phyloP scores from a whole-genome alignment of 306 rosid genomes.

The Ceratonia siliqua region DNA sequence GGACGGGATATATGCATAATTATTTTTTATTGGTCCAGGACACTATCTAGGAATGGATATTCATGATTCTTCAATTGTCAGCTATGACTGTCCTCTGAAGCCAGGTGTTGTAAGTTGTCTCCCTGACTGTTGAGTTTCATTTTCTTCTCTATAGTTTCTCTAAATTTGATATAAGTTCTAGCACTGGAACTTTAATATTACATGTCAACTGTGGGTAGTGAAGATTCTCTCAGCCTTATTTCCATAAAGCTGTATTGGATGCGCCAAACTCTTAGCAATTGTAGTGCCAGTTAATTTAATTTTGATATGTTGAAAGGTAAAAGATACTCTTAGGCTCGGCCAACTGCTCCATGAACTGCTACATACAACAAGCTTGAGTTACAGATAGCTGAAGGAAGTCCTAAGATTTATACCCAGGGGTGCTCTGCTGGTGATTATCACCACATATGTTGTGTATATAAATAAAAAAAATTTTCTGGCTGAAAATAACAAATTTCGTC shows the following conservation, averaged over 20 bases:
- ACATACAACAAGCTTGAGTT: background rate
- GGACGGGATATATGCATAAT: slow-evolving; percentile 22
- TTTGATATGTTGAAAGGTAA: background rate
- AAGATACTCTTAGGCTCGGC: background rate
- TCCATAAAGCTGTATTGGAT: background rate
- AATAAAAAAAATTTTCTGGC: slow-evolving; percentile 10
- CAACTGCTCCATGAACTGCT: background rate
- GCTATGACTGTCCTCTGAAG: slow-evolving; percentile 66
- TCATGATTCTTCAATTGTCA: slow-evolving; percentile 79
- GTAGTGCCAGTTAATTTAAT: background rate
- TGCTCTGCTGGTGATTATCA: background rate
- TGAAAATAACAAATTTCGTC: background rate
- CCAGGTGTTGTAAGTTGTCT: slow-evolving; percentile 92
- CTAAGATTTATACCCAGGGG: background rate
- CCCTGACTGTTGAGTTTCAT: slow-evolving; percentile 26
- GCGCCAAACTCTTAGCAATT: no score
- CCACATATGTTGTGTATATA: background rate
- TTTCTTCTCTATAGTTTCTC: slow-evolving; percentile 19
- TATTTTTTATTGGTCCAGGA: slow-evolving; percentile 51
- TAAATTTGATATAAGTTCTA: slow-evolving; percentile 22
- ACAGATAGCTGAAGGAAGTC: background rate
- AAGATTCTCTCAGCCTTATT: background rate
- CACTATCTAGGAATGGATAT: slow-evolving; percentile 96
- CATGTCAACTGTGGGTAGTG: background rate
- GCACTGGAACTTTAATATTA: background rate